Base-by-base conservation (phyloP, 2,329 filamentous ascomycete species). In the Hyphodiscus sp. region DNA sequence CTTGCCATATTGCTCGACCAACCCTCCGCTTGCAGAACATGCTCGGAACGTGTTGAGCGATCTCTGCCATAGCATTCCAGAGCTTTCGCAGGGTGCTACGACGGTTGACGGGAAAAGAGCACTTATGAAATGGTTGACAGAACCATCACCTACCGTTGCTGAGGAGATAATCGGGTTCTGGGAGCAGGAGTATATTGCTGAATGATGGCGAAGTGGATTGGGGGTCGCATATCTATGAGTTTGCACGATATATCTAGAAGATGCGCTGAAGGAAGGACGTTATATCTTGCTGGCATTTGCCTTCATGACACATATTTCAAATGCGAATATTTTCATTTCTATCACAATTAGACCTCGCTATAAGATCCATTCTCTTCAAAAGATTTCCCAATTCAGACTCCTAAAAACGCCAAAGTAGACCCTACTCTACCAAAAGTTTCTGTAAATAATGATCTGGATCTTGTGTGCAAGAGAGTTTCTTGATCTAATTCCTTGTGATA, bases 41-140 rank as follows among this genome's bases (percentile, higher is more conserved):
- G 54, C 60, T 8, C 61, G 59, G 30, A 66, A 69, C 53, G 48
- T 70, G 7, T 51, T 70, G 33, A 65, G 62, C 41, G 68, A 69
- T 52, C 49, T 65, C 10, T 64, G 55, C 52, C 53, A 58, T 23
- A 63, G 59, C 41, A 52, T 70, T 43, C 52, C 52, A 2, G 62
- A 60, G 7, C 47, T 70, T 23, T 56, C 61, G n/a, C 44, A 57
- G 33, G 54, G 61, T 44, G 60, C 63, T 29, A 64, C 61, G 15
- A 63, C 60, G 1, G 20, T 7, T 9, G 55, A 60, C 38, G 66
- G 67, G 1, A 56, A 57, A 46, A 45, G 50, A n/a, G 50, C 20
- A 4, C 48, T 70, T n/a, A 51, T 51, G 20, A 41, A 59, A 6
- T 64, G 59, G 49, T 30, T 69, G 5, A 53, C 59, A 26, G 61